These are phyloP conservation scores for Halenospora varia DNA, from an alignment of 495 filamentous ascomycete species.

Conservation along the genomic window DNA sequence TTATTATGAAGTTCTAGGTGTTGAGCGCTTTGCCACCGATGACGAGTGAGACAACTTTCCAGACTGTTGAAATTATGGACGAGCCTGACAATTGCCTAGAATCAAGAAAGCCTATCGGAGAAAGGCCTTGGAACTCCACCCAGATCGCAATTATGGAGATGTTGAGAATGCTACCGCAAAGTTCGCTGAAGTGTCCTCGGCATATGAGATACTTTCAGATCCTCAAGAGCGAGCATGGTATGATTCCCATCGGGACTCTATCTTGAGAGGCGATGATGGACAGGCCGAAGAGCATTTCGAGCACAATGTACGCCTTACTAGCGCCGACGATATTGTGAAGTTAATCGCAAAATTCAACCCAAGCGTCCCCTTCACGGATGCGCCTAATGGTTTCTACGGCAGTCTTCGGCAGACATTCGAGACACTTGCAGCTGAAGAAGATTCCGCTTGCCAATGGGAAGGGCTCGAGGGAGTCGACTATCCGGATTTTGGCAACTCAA, in stretches of 20 bases:
- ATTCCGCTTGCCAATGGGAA: slow-evolving; percentile 65
- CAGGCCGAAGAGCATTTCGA: slow-evolving; percentile 57
- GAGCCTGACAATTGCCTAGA: slow-evolving; percentile 37
- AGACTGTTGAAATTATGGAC: background rate
- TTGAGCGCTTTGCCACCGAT: slow-evolving; percentile 66
- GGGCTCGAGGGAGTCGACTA: slow-evolving; percentile 52
- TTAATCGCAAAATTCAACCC: slow-evolving; percentile 74
- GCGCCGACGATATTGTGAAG: slow-evolving; percentile 66
- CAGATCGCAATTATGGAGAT: slow-evolving; percentile 89
- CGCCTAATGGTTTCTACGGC: slow-evolving; percentile 75
- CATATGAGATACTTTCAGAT: slow-evolving; percentile 93
- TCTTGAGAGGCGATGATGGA: slow-evolving; percentile 47
- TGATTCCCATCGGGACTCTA: slow-evolving; percentile 84
- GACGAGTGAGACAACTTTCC: slow-evolving; percentile 64
- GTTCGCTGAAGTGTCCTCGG: slow-evolving; percentile 89
- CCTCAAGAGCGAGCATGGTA: slow-evolving; percentile 97
- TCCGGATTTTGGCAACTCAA: slow-evolving; percentile 71
- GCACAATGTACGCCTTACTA: slow-evolving; percentile 65
- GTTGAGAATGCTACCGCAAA: slow-evolving; percentile 74
- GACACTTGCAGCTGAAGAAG: slow-evolving; percentile 77
- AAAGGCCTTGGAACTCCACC: slow-evolving; percentile 91
- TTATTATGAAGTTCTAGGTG: slow-evolving; percentile 85
- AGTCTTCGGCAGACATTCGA: slow-evolving; percentile 71
- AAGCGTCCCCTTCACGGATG: slow-evolving; percentile 72
- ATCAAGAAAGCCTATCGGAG: slow-evolving; percentile 90